These are phyloP conservation scores for Astrocystis sublimbata DNA, from an alignment of 495 filamentous ascomycete genomes.

Conservation along the genomic window DNA sequence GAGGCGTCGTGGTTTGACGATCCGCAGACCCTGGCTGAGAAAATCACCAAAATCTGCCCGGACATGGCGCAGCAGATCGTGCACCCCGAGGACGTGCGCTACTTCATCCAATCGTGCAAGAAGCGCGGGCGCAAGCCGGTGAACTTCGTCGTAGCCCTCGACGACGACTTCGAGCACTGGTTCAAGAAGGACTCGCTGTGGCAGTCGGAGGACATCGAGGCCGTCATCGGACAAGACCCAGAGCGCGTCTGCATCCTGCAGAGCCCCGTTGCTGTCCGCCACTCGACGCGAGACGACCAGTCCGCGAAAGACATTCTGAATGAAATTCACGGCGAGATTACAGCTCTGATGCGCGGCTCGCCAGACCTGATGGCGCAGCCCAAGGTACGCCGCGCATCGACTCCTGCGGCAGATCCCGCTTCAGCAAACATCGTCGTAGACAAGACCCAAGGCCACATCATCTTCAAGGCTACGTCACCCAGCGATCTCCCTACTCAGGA, in stretches of 20 bases:
- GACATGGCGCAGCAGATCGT: slow-evolving; percentile 71
- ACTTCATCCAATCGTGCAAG: slow-evolving; percentile 77
- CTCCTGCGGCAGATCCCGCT: background rate
- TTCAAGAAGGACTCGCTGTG: slow-evolving; percentile 92
- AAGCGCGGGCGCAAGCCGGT: slow-evolving; percentile 80
- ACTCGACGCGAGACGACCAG: slow-evolving; percentile 72
- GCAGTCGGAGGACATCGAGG: slow-evolving; percentile 85
- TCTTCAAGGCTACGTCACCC: slow-evolving; percentile 74
- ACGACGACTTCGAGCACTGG: slow-evolving; percentile 84
- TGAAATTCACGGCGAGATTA: slow-evolving; percentile 68
- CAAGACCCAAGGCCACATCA: slow-evolving; percentile 63
- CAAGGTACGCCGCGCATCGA: slow-evolving; percentile 52
- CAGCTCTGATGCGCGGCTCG: slow-evolving; percentile 3
- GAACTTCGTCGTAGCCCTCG: slow-evolving; percentile 76
- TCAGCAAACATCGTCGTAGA: slow-evolving; percentile 62
- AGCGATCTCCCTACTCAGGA: slow-evolving; percentile 59
- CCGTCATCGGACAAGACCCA: slow-evolving; percentile 80
- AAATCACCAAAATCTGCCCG: slow-evolving; percentile 66
- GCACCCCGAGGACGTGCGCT: slow-evolving; percentile 83
- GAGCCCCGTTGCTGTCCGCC: slow-evolving; percentile 76
- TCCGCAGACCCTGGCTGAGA: slow-evolving; percentile 65
- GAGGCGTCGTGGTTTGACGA: slow-evolving; percentile 66
- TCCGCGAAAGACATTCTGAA: slow-evolving; percentile 77
- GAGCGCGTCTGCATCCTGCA: slow-evolving; percentile 79
- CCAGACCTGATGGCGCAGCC: slow-evolving; percentile 42